Percentiles rank a stretch among this genome's conserved stretches.
phyloP scores from a whole-genome alignment of 2,329 filamentous ascomycete species.

The Lecanicillium sp. region DNA sequence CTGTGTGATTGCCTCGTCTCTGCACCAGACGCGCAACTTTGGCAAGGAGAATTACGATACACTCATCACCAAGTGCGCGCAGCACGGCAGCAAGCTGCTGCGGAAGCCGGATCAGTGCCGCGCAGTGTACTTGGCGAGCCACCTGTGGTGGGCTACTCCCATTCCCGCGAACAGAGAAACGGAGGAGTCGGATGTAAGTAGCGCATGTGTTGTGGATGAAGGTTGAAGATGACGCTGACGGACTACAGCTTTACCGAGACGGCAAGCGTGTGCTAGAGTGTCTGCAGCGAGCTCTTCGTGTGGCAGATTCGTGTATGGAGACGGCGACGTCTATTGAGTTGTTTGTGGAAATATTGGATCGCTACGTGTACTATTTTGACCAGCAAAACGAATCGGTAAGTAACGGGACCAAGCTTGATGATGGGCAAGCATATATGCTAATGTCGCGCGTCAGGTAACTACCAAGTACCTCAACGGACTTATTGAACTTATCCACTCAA shows the following conservation, averaged over 20 bases:
- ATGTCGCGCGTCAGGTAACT: conserved; percentile 54
- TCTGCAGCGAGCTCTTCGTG: conserved; percentile 86
- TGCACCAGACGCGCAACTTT: conserved; percentile 86
- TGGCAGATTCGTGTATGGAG: conserved; percentile 99
- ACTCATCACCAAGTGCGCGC: conserved; percentile 91
- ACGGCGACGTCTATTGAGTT: conserved; percentile 94
- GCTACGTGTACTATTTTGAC: conserved; percentile 99
- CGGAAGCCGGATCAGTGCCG: conserved; percentile 98
- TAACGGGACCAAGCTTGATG: conserved; percentile 5
- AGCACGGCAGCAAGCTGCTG: conserved; percentile 93
- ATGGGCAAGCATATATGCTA: conserved; percentile 12
- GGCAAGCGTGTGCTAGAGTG: conserved; percentile 96
- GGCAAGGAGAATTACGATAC: conserved; percentile 98
- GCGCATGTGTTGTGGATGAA: neutral
- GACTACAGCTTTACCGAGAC: conserved; percentile 80
- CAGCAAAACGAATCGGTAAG: conserved; percentile 91
- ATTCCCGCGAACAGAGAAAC: conserved; percentile 70
- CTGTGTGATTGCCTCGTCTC: conserved; percentile 81
- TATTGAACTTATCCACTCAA: conserved; percentile 97
- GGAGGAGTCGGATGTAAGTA: conserved; percentile 69
- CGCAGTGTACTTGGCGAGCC: conserved; percentile 91
- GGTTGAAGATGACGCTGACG: conserved; percentile 19
- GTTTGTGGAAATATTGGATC: conserved; percentile 96
- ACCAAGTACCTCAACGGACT: conserved; percentile 97
- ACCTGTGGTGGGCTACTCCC: conserved; percentile 96